A percentile compares a stretch with the other conserved stretches of the same genome.
These are phyloP conservation scores for Ascomycota sp. DNA, from an alignment of 2,329 filamentous ascomycete genomes.

Conservation along the genomic window DNA sequence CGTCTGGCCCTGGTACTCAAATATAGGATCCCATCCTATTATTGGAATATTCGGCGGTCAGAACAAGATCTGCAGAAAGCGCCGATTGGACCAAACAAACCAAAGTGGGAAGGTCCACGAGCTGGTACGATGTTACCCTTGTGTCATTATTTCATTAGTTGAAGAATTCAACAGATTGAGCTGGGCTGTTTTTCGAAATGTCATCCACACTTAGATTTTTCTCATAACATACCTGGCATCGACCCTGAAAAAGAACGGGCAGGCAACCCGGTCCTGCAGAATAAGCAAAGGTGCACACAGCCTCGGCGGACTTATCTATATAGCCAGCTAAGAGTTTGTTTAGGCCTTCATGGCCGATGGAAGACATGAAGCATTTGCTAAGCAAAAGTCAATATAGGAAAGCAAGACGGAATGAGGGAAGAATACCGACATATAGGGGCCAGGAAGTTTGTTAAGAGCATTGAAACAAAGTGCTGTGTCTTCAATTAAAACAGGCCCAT, in stretches of 20 bases:
- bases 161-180: background rate
- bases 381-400: background rate
- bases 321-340: constrained; percentile 81
- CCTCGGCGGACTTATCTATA: constrained; percentile 73
- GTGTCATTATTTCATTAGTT: too few relatives aligned
- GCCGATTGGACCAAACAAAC: constrained; percentile 23
- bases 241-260: constrained; percentile 73
- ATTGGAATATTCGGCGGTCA: background rate
- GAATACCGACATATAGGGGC: constrained; percentile 60
- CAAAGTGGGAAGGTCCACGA: constrained; percentile 61
- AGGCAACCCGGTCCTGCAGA: constrained; percentile 65
- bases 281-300: constrained; percentile 90
- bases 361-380: constrained; percentile 84
- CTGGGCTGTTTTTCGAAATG: background rate
- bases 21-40: constrained; percentile 83
- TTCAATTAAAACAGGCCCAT: constrained; percentile 80
- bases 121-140: constrained; percentile 61
- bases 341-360: constrained; percentile 61
- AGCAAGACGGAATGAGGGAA: too few relatives aligned
- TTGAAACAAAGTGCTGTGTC: constrained; percentile 89
- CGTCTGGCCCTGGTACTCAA: constrained; percentile 81
- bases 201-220: background rate
- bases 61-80: background rate
- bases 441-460: constrained; percentile 73
- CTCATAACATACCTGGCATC: constrained; percentile 41